Evolutionary conservation across 805 yeast species (phyloP).

Genomic region (Komagataella mondaviorum): DNA sequence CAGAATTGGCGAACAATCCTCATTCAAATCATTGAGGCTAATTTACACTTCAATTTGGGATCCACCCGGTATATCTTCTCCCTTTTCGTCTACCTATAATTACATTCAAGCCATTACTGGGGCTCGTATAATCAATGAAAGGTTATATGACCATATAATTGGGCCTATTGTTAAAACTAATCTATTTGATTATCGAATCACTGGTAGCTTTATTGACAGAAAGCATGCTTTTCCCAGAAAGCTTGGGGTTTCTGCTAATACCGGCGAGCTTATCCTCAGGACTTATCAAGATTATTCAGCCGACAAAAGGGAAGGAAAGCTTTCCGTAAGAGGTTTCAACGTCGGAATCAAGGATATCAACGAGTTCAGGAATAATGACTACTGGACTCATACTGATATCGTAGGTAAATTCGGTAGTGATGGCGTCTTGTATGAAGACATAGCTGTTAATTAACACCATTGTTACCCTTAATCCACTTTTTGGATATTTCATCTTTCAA

Average conservation of each 20-base stretch:
- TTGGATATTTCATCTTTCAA: constrained; percentile 40
- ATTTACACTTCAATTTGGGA: constrained; percentile 24
- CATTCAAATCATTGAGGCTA: constrained; percentile 21
- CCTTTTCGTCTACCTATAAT: constrained; percentile 15
- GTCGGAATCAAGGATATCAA: constrained; percentile 30
- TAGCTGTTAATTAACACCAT: neutral
- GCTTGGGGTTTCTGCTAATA: constrained; percentile 46
- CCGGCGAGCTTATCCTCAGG: constrained; percentile 44
- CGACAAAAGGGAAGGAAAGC: constrained; percentile 30
- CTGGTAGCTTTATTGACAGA: constrained; percentile 14
- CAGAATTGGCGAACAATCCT: constrained; percentile 13
- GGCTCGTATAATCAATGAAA: constrained; percentile 38
- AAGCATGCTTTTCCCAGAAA: constrained; percentile 10
- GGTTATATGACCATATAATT: constrained; percentile 26
- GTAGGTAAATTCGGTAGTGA: constrained; percentile 54
- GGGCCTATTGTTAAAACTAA: constrained; percentile 53
- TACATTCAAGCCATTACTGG: constrained; percentile 29
- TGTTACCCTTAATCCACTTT: constrained; percentile 38
- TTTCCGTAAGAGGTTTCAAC: constrained; percentile 51
- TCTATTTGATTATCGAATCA: constrained; percentile 44
- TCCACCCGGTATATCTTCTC: constrained; percentile 5
- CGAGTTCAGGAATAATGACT: constrained; percentile 17
- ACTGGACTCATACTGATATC: constrained; percentile 33
- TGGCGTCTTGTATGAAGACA: constrained; percentile 48
- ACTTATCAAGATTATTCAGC: constrained; percentile 17